Evolutionary conservation across 257 asterid genomes (phyloP).

Genomic region (Rubia yunnanensis): DNA sequence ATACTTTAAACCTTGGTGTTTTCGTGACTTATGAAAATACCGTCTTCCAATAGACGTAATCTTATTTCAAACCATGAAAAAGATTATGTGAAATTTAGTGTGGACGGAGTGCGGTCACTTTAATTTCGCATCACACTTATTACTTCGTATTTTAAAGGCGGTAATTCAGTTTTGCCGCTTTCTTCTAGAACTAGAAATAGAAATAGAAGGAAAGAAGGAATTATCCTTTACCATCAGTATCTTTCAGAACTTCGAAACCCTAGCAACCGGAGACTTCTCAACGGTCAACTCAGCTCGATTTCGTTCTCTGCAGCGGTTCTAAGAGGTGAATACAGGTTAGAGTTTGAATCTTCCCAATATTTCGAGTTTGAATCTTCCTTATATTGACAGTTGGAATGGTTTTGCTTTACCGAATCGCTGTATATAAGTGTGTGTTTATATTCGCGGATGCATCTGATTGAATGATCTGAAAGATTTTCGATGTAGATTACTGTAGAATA

Average conservation of each 20-base stretch:
- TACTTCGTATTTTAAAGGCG: background rate
- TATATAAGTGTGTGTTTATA: background rate
- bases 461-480: background rate
- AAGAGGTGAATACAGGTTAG: constrained; percentile 19
- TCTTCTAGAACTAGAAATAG: background rate
- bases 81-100: no score
- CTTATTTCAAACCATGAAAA: no score
- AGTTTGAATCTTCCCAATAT: background rate
- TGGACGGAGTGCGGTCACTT: no score
- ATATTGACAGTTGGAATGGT: background rate
- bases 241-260: constrained; percentile 17
- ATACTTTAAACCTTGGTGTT: no score
- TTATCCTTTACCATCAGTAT: background rate
- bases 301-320: background rate
- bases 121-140: no score
- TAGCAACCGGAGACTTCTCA: constrained; percentile 14
- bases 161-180: background rate
- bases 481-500: background rate
- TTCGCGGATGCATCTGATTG: background rate
- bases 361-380: background rate
- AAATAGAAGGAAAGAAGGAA: background rate
- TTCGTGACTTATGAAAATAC: no score
- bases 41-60: no score
- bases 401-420: background rate
- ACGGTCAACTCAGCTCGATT: background rate